Percentiles rank a stretch among this genome's conserved stretches.
phyloP scores from a whole-genome alignment of 2,329 filamentous ascomycete species.

The Trichoderma cornu-damae region DNA sequence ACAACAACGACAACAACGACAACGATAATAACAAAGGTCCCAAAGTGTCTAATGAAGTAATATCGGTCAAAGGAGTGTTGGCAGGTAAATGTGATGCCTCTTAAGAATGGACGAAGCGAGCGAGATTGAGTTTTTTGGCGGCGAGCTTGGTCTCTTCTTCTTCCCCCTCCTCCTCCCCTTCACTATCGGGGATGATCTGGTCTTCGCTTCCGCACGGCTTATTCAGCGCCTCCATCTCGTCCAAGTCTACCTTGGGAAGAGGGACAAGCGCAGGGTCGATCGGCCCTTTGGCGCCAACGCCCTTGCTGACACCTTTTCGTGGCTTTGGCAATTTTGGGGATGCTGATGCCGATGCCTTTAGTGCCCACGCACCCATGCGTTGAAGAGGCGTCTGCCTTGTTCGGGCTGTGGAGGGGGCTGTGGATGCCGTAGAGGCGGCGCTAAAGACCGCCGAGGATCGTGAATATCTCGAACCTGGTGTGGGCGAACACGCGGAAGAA shows the following conservation, averaged over 20 bases:
- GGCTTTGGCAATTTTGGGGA: slow-evolving; percentile 31
- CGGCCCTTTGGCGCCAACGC: slow-evolving; percentile 35
- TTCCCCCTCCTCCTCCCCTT: slow-evolving; percentile 43
- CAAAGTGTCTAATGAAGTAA: background rate
- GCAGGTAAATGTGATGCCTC: background rate
- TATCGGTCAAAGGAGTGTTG: background rate
- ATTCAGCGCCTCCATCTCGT: slow-evolving; percentile 50
- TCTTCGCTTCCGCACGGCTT: slow-evolving; percentile 50
- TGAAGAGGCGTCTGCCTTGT: slow-evolving; percentile 49
- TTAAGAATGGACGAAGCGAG: slow-evolving; percentile 42
- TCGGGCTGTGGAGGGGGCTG: slow-evolving; percentile 40
- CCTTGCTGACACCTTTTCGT: slow-evolving; percentile 24
- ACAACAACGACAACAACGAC: too few species aligned
- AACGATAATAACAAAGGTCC: too few species aligned
- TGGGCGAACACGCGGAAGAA: slow-evolving; percentile 27
- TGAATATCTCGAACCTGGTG: slow-evolving; percentile 35
- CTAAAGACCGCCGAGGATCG: slow-evolving; percentile 36
- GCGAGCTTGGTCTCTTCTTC: slow-evolving; percentile 32
- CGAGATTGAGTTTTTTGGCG: slow-evolving; percentile 41
- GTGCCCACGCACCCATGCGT: slow-evolving; percentile 46
- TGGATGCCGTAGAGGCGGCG: slow-evolving; percentile 32
- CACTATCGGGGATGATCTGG: slow-evolving; percentile 50
- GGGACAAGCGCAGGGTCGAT: slow-evolving; percentile 52
- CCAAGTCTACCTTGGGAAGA: slow-evolving; percentile 49
- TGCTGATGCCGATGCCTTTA: slow-evolving; percentile 24